phyloP scores from a whole-genome alignment of 2,329 filamentous ascomycete species.

The Colletotrichum higginsianum region DNA sequence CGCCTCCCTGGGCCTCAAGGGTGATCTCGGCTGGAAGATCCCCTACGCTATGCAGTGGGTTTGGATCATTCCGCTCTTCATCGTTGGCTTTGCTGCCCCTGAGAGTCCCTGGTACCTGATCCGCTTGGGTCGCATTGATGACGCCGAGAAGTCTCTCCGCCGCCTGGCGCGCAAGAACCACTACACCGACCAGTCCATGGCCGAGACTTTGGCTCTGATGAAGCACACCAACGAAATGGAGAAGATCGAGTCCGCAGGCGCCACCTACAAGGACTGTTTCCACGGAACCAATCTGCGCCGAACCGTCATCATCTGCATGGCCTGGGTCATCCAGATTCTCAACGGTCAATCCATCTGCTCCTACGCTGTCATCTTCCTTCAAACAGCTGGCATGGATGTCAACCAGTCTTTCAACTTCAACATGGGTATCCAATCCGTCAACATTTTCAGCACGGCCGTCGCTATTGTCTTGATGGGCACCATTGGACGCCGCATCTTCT shows the following conservation, averaged over 20 bases:
- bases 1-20: conserved; percentile 42
- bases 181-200: conserved; percentile 57
- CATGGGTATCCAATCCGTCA: conserved; percentile 65
- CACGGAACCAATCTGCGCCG: conserved; percentile 53
- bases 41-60: conserved; percentile 65
- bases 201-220: conserved; percentile 56
- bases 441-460: conserved; percentile 56
- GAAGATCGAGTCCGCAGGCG: conserved; percentile 49
- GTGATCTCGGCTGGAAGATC: conserved; percentile 43
- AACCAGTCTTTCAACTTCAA: conserved; percentile 60
- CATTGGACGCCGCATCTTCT: conserved; percentile 57
- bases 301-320: conserved; percentile 49
- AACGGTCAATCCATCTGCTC: conserved; percentile 64
- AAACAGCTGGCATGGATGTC: conserved; percentile 63
- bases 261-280: conserved; percentile 57
- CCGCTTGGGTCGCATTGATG: conserved; percentile 57
- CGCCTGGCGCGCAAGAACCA: conserved; percentile 49
- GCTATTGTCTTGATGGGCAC: conserved; percentile 57
- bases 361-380: conserved; percentile 65
- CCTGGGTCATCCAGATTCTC: conserved; percentile 48
- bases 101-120: conserved; percentile 67
- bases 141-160: conserved; percentile 58
- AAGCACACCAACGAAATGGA: conserved; percentile 57
- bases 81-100: conserved; percentile 61
- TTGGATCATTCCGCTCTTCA: conserved; percentile 61